Percentiles rank a stretch among this genome's conserved stretches.
These are phyloP conservation scores for Uromyces viciae-fabae DNA, from an alignment of 1,284 basidiomycete genomes.

Conservation along the genomic window DNA sequence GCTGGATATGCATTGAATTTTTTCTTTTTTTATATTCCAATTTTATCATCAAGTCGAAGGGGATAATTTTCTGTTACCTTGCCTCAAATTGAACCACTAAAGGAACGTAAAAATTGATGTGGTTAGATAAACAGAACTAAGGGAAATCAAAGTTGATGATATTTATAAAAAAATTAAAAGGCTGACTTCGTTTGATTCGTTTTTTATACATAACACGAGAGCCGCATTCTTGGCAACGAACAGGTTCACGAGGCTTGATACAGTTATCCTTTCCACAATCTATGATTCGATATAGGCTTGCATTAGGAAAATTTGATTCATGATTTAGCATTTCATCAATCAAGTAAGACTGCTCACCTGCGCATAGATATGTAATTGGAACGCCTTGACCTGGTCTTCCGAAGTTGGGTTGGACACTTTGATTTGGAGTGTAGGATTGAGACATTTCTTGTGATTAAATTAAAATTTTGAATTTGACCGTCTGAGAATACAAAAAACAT, in stretches of 20 bases:
- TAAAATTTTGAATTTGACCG: too few species aligned
- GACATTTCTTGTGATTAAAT: slow-evolving; percentile 30
- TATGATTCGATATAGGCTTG: too few species aligned
- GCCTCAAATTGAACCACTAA: slow-evolving; percentile 34
- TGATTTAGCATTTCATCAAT: background rate
- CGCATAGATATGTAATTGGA: slow-evolving; percentile 37
- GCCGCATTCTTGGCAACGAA: slow-evolving; percentile 93
- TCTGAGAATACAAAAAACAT: too few species aligned
- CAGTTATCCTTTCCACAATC: slow-evolving; percentile 92
- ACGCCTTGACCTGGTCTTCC: background rate
- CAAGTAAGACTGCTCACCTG: slow-evolving; percentile 4
- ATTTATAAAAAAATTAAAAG: background rate
- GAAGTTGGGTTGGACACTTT: background rate
- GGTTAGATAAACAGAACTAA: background rate
- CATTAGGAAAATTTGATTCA: too few species aligned
- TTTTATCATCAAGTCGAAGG: too few species aligned
- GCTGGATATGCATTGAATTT: too few species aligned
- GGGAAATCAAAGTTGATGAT: background rate
- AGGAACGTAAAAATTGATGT: background rate
- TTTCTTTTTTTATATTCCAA: too few species aligned
- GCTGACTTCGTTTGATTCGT: slow-evolving; percentile 86
- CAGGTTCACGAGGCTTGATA: slow-evolving; percentile 87
- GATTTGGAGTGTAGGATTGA: slow-evolving; percentile 21
- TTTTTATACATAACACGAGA: slow-evolving; percentile 99
- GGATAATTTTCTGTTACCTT: too few species aligned